These are phyloP conservation scores for Tillandsia leiboldiana DNA, from an alignment of 176 grass and related monocot species.

Conservation along the genomic window DNA sequence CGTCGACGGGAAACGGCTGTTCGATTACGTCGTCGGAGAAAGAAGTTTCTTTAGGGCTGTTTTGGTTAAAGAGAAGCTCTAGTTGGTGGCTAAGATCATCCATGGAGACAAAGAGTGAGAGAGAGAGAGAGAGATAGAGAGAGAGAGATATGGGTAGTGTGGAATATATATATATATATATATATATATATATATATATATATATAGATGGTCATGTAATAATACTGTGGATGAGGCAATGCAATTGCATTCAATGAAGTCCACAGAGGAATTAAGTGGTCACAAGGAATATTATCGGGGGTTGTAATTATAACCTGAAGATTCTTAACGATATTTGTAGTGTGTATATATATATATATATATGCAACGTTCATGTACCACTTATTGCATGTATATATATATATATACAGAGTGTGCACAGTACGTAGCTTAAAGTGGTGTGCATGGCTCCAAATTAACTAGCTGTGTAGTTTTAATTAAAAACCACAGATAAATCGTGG, in stretches of 20 bases:
- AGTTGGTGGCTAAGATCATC: neutral
- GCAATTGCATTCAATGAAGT: conserved; percentile 15
- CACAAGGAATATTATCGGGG: neutral
- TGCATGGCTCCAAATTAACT: no score
- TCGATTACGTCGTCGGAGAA: neutral
- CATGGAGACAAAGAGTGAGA: neutral
- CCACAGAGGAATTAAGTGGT: conserved; percentile 7
- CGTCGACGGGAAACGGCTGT: neutral
- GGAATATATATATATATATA: neutral
- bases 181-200: conserved; percentile 12
- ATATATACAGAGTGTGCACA: no score
- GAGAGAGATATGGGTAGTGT: neutral
- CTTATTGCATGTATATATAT: no score
- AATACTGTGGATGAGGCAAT: neutral
- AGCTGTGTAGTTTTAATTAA: no score
- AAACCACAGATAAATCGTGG: no score
- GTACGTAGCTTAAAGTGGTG: no score
- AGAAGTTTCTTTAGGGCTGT: neutral
- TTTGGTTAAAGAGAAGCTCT: neutral
- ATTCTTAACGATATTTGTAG: no score
- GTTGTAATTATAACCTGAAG: neutral
- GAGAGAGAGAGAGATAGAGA: neutral
- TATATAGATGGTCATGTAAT: neutral
- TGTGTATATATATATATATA: no score
- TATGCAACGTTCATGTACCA: no score